These are phyloP conservation scores for Sergeia podlipaevii DNA, from an alignment of 208 protist species.

Conservation along the genomic window DNA sequence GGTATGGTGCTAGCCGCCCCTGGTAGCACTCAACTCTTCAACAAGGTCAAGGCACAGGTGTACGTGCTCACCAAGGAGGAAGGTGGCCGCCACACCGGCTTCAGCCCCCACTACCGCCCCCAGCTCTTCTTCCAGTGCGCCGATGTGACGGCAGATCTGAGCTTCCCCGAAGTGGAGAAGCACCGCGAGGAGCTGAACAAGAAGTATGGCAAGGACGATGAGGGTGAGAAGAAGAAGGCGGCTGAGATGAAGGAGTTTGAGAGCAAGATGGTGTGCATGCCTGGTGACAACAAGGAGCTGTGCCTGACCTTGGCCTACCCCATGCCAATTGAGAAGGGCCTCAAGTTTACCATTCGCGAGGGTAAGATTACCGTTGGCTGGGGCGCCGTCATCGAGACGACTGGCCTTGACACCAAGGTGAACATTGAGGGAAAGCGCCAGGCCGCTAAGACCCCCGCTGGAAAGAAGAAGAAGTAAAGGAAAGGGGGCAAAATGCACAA, in stretches of 20 bases:
- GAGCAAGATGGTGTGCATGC: constrained; percentile 96
- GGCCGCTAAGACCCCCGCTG: constrained; percentile 9
- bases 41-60: constrained; percentile 94
- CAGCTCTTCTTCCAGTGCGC: constrained; percentile 98
- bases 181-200: constrained; percentile 69
- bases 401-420: constrained; percentile 86
- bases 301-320: constrained; percentile 92
- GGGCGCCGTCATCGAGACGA: constrained; percentile 95
- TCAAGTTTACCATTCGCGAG: constrained; percentile 98
- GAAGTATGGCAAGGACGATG: constrained; percentile 70
- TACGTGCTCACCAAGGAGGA: constrained; percentile 99
- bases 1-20: constrained; percentile 95
- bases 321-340: constrained; percentile 92
- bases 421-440: constrained; percentile 68
- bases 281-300: constrained; percentile 97
- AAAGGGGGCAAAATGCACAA: background rate
- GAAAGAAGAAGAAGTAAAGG: constrained; percentile 57
- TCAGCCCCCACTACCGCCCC: constrained; percentile 96
- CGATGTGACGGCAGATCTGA: constrained; percentile 96
- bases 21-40: constrained; percentile 92
- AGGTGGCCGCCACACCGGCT: constrained; percentile 98
- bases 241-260: constrained; percentile 80
- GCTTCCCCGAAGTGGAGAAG: constrained; percentile 88
- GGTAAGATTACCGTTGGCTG: constrained; percentile 98
- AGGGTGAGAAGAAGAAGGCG: constrained; percentile 82